Evolutionary conservation across 2,329 filamentous ascomycete genomes (phyloP).

Genomic region (Epichloe brachyelytri): DNA sequence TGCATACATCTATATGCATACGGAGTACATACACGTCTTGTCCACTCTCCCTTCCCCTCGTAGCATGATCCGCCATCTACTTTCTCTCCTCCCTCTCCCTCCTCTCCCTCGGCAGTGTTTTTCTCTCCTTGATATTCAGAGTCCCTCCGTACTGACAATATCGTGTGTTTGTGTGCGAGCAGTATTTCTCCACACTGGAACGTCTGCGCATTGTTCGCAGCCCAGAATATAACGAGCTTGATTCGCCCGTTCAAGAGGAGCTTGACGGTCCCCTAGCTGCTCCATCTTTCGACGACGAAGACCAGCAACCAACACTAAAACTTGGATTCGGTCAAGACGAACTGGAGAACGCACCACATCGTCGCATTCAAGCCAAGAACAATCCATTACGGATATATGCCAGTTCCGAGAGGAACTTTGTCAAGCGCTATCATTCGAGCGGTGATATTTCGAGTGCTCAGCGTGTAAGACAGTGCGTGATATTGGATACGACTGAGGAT

Average conservation of each 20-base stretch:
- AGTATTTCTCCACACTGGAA: slow-evolving; percentile 66
- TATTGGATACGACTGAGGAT: slow-evolving; percentile 16
- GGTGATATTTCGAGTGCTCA: slow-evolving; percentile 53
- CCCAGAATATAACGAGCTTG: slow-evolving; percentile 18
- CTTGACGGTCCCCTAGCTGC: slow-evolving; percentile 12
- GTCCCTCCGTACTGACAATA: background rate
- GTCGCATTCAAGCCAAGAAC: background rate
- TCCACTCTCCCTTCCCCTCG: background rate
- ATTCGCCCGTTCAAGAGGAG: slow-evolving; percentile 13
- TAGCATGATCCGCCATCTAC: background rate
- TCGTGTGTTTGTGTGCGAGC: slow-evolving; percentile 2
- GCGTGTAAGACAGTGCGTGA: slow-evolving; percentile 25
- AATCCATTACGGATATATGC: slow-evolving; percentile 2
- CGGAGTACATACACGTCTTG: no score
- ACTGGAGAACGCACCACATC: slow-evolving; percentile 8
- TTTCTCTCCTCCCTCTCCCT: background rate
- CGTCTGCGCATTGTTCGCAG: slow-evolving; percentile 51
- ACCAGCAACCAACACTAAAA: slow-evolving; percentile 1
- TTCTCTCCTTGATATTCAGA: background rate
- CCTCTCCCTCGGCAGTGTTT: background rate
- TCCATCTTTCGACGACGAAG: slow-evolving; percentile 5
- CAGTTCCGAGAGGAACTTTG: background rate
- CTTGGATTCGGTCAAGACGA: slow-evolving; percentile 8
- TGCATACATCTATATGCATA: background rate
- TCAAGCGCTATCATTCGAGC: slow-evolving; percentile 52